phyloP scores from a whole-genome alignment of 208 protist species.

The Trichomonas gallinae region DNA sequence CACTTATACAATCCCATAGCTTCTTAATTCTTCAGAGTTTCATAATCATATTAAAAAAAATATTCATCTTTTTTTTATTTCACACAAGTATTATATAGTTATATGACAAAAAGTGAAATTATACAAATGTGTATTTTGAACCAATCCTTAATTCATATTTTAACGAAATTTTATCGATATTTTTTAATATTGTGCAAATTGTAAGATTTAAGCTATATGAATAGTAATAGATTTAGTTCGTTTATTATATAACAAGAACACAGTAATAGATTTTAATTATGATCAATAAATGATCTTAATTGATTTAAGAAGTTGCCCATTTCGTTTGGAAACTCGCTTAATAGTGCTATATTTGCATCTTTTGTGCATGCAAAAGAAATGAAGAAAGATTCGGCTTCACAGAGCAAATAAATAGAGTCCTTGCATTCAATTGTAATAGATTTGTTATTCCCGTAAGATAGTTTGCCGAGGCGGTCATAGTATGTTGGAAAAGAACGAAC shows the following conservation, averaged over 20 bases:
- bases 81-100: too few species aligned
- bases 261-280: neutral
- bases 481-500: slow-evolving; percentile 7
- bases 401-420: neutral
- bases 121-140: too few species aligned
- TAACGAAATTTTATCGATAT: too few species aligned
- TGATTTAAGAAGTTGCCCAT: neutral
- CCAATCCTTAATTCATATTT: too few species aligned
- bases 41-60: too few species aligned
- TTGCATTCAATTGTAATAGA: neutral
- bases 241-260: neutral
- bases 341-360: neutral
- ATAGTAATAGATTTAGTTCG: too few species aligned
- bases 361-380: neutral
- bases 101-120: too few species aligned
- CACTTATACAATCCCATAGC: too few species aligned
- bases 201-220: too few species aligned
- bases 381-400: neutral
- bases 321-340: neutral
- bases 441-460: neutral
- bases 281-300: neutral
- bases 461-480: neutral
- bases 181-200: too few species aligned
- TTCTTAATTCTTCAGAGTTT: too few species aligned
- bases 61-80: too few species aligned